A percentile compares a stretch with the other conserved stretches of the same genome.
These are phyloP conservation scores for Paspalum notatum DNA, from an alignment of 176 grass and related monocot species.

Conservation along the genomic window DNA sequence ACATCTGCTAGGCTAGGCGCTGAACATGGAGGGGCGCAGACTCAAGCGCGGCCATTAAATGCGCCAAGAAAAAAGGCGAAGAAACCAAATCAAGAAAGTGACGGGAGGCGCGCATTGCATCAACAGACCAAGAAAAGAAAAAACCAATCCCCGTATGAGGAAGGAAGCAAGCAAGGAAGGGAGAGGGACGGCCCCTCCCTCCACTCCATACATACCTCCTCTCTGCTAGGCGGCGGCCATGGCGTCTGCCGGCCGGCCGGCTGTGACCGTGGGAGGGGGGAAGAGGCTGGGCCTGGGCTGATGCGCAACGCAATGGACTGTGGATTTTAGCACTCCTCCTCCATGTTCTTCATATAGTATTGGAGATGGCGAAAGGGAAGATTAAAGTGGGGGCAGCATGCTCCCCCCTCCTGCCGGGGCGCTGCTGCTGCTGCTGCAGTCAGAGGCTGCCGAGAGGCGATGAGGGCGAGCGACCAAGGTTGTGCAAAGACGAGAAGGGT, in stretches of 20 bases:
- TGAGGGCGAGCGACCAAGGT: conserved; percentile 19
- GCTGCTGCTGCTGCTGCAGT: neutral
- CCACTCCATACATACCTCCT: conserved; percentile 36
- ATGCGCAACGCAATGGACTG: neutral
- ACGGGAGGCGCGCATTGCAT: conserved; percentile 28
- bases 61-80: conserved; percentile 2
- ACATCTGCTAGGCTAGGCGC: neutral
- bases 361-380: conserved; percentile 16
- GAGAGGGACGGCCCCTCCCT: neutral
- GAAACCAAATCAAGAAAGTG: conserved; percentile 35
- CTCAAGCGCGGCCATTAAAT: conserved; percentile 34
- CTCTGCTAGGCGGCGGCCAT: conserved; percentile 27
- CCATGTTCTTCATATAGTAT: neutral
- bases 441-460: neutral
- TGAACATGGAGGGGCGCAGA: conserved; percentile 17
- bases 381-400: conserved; percentile 26
- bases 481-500: conserved; percentile 67
- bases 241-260: neutral
- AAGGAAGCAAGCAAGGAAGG: too few species aligned
- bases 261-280: too few species aligned
- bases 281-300: neutral
- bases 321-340: neutral
- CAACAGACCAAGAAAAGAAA: conserved; percentile 33
- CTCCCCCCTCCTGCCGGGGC: neutral
- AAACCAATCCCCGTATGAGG: neutral